These are phyloP conservation scores for Glomus cerebriforme DNA, from an alignment of 192 early-diverging fungal species.

Conservation along the genomic window DNA sequence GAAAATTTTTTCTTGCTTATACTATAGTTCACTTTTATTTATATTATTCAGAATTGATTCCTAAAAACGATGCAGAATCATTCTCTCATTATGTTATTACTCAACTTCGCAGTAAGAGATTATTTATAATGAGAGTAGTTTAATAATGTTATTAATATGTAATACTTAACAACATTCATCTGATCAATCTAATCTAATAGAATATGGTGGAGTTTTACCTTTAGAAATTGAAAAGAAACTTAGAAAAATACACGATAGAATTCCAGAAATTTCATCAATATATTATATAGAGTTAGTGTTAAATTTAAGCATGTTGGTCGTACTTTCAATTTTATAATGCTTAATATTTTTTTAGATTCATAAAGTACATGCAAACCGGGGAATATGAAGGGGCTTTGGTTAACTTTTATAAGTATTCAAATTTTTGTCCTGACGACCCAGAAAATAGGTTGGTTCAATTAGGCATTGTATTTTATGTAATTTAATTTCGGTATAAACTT, in stretches of 20 bases:
- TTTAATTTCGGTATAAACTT: neutral
- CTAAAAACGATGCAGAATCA: slow-evolving; percentile 21
- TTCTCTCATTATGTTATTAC: slow-evolving; percentile 26
- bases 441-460: slow-evolving; percentile 15
- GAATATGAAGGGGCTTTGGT: slow-evolving; percentile 29
- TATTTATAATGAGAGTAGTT: neutral
- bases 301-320: neutral
- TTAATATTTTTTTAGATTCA: slow-evolving; percentile 12
- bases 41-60: slow-evolving; percentile 9
- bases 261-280: slow-evolving; percentile 28
- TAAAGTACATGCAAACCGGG: slow-evolving; percentile 29
- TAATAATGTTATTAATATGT: neutral
- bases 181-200: neutral
- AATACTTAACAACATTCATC: neutral
- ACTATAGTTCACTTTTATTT: neutral
- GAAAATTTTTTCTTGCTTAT: neutral
- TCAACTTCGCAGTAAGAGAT: slow-evolving; percentile 20
- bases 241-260: slow-evolving; percentile 16
- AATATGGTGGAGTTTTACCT: slow-evolving; percentile 31
- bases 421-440: slow-evolving; percentile 25
- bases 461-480: neutral
- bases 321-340: neutral
- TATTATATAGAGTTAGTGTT: slow-evolving; percentile 32
- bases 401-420: slow-evolving; percentile 33
- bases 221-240: slow-evolving; percentile 20